Evolutionary conservation across 768 basidiomycete genomes (phyloP).

Genomic region (Multifurca ochricompacta): DNA sequence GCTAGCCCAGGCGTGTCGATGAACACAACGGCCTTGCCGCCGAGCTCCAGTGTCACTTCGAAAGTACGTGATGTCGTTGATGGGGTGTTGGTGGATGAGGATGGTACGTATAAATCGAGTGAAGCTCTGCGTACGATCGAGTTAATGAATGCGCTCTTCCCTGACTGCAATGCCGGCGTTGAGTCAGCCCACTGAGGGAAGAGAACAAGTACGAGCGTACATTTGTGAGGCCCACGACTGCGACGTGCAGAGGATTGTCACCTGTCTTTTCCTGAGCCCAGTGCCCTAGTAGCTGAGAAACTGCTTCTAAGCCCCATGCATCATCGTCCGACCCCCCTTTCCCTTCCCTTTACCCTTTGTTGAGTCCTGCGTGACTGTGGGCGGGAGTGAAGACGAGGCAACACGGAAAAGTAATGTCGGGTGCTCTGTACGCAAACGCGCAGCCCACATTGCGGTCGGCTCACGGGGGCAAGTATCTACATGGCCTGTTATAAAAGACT

Average conservation of each 20-base stretch:
- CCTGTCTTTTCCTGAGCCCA: conserved; percentile 41
- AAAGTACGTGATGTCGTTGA: conserved; percentile 68
- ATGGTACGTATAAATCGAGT: conserved; percentile 47
- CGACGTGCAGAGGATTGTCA: conserved; percentile 52
- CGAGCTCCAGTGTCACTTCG: conserved; percentile 45
- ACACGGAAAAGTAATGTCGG: conserved; percentile 69
- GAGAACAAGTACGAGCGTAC: conserved; percentile 35
- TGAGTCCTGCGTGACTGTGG: conserved; percentile 20
- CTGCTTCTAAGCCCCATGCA: conserved; percentile 49
- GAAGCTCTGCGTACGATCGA: conserved; percentile 49
- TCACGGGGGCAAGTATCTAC: conserved; percentile 78
- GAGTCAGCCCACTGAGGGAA: not conserved
- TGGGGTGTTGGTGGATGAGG: conserved; percentile 45
- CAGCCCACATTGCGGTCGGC: conserved; percentile 60
- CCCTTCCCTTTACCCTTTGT: conserved; percentile 34
- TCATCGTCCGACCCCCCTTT: conserved; percentile 44
- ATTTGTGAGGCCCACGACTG: conserved; percentile 79
- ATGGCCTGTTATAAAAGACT: conserved; percentile 3
- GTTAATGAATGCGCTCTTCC: conserved; percentile 83
- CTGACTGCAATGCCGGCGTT: conserved; percentile 40
- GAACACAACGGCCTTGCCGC: conserved; percentile 47
- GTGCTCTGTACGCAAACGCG: conserved; percentile 48
- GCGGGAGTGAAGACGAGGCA: conserved; percentile 57
- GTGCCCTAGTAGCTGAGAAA: conserved; percentile 41
- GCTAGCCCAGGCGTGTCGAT: conserved; percentile 88